Conservation (phyloP, 2,329 filamentous ascomycete species). For the Colletotrichum chrysophilum region DNA sequence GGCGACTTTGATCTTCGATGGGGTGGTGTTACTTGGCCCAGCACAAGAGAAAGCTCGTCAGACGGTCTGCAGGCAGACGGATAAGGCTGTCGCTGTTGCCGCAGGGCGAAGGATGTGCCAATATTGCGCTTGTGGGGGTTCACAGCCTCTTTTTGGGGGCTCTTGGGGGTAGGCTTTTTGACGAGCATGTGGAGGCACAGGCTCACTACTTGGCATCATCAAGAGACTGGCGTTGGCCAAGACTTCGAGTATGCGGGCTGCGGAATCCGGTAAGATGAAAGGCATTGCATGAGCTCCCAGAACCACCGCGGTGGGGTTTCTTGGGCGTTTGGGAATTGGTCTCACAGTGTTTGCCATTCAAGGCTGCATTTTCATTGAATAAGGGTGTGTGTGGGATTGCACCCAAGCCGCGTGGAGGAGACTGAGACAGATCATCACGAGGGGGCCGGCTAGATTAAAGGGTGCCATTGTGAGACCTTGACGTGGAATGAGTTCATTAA, state of each 20-base stretch:
- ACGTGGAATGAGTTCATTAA: not conserved
- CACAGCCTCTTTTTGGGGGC: slow-evolving; percentile 7
- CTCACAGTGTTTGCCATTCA: not conserved
- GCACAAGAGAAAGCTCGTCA: not conserved
- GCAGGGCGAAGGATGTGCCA: slow-evolving; percentile 1
- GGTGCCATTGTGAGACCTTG: not conserved
- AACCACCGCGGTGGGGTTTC: not conserved
- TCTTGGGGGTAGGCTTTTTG: not conserved
- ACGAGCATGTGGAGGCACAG: not conserved
- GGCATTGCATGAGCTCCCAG: not conserved
- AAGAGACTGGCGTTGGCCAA: not conserved
- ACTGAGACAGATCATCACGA: not conserved
- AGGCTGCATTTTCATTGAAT: not conserved
- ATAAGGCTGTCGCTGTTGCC: not conserved
- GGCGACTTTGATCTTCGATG: not conserved
- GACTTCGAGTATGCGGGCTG: not conserved
- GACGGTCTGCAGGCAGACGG: not conserved
- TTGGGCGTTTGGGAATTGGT: not conserved
- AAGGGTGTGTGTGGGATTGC: not conserved
- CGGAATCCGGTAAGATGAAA: not conserved
- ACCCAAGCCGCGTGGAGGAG: not conserved
- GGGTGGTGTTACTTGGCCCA: not conserved
- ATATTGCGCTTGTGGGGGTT: not conserved
- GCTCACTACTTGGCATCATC: not conserved
- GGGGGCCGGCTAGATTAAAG: not conserved